Base-by-base conservation (phyloP, 169 alveolate genomes). In the Eimeria maxima region DNA sequence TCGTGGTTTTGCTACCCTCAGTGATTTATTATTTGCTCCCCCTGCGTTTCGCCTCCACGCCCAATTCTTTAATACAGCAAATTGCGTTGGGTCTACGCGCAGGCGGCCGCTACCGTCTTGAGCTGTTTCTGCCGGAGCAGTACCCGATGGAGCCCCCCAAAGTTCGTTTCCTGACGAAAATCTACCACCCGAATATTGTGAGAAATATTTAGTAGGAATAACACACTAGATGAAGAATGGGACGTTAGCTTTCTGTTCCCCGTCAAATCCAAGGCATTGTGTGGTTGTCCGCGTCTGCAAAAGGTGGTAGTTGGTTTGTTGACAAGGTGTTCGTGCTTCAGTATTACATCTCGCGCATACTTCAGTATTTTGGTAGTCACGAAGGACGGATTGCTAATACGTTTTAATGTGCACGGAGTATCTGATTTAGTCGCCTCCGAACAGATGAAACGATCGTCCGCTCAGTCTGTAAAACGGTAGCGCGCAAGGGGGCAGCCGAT, bases 101-200 rank as follows among this genome's bases (percentile, higher is more conserved):
- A 97, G 98, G 98, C 53, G 99, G 99, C 16, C 97, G 97, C 63
- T 99, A 99, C 97, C 98, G 98, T 84, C 98, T 99, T 86, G 99
- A 99, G 96, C 98, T 99, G 95, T 99, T 98, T 95, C 98, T 99
- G 90, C 99, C 99, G 24, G 99, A 99, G 84, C 99, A 99, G 93
- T 99, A 99, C 95, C 99, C 99, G n/a, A 99, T 99, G 99, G 99
- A 98, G 94, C 99, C 99, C 11, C 99, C 99, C 13, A 99, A 99
- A 96, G 98, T 97, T 33, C 98, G 99, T 65, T 99, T 99, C 97
- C 98, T 98, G 87, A 99, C 99, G 95, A 99, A 99, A 97, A 99
- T 99, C 95, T 99, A 99, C 96, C 99, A 99, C 97, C 99, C 99
- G 10, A 99, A 99, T 97, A 99, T 99, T 78, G 98, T 97, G 96